Base-by-base conservation (phyloP, 2,329 filamentous ascomycete genomes). In the Sclerotinia sclerotiorum region DNA sequence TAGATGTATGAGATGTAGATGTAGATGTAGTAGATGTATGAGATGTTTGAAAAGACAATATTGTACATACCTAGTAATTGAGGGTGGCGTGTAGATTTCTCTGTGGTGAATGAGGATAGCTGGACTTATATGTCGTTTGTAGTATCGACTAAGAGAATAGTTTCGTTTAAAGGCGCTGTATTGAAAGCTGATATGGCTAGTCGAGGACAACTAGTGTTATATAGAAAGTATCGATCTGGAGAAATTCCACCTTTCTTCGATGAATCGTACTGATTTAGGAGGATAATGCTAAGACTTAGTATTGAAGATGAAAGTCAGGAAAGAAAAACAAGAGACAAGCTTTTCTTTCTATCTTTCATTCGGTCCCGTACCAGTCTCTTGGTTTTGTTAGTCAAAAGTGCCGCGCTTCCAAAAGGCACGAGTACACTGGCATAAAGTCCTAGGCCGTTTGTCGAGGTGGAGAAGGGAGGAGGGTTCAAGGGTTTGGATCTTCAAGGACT, bases 391-490 rank as follows among this genome's bases (percentile, higher is more conserved):
- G 46, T 49, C 29, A 13, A 62, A 21, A 35, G 44, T 49, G 29
- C 44, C 44, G 58, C 21, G 58, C 51, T 62, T 3, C 24, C 29
- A 39, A 49, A 46, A 32, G 27, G 56, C 35, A 44, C 2, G 58
- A 61, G 57, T 48, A 24, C 19, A 27, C 32, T 44, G 57, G 57
- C 57, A 61, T 61, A 61, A 61, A 48, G 19, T 61, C 27, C 29
- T 61, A 61, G 48, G 29, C 55, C 55, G 55, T 61, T 48, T 48
- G 39, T 67, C 46, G 49, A 62, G 48, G 65, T 67, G 65, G 65
- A 67, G 65, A 49, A 49, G 60, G 32, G 27, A 65, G 21, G 39
- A 55, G 42, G 51, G 51, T 39, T 66, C 54, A 57, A 60, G 64
- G 64, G 44, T 51, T 49, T 46, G 54, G 44, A 21, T 29, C 27